Percentiles rank a stretch among this genome's conserved stretches.
Conservation (phyloP, 805 yeast genomes). For the Pichia membranifaciens region DNA sequence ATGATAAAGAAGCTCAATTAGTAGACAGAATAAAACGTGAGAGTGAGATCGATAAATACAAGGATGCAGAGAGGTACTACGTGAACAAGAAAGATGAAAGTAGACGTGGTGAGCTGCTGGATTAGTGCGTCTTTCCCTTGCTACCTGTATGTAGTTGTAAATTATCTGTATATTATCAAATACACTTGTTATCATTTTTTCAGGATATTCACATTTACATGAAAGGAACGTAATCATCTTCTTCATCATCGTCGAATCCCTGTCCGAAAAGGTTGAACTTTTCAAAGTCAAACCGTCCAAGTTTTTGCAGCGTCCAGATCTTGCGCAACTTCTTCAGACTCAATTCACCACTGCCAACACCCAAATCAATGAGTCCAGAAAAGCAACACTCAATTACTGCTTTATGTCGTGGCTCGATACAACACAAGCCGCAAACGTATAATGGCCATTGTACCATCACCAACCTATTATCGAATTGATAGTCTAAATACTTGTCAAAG, state of each 20-base stretch:
- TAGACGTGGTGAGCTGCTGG: conserved; percentile 31
- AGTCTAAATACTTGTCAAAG: conserved; percentile 26
- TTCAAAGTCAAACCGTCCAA: conserved; percentile 22
- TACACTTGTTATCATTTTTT: neutral
- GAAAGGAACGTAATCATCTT: conserved; percentile 33
- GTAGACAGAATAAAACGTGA: conserved; percentile 32
- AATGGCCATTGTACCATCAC: conserved; percentile 37
- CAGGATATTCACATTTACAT: conserved; percentile 6
- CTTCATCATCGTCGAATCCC: conserved; percentile 20
- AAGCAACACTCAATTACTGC: conserved; percentile 32
- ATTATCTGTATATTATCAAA: neutral
- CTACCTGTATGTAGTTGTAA: neutral
- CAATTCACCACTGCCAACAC: conserved; percentile 34
- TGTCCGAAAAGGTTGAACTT: conserved; percentile 20
- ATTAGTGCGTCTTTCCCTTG: neutral
- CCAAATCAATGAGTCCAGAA: conserved; percentile 29
- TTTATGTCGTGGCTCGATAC: conserved; percentile 27
- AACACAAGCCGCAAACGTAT: conserved; percentile 31
- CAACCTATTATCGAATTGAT: conserved; percentile 31
- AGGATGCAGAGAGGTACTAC: conserved; percentile 34
- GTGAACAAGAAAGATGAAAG: conserved; percentile 36
- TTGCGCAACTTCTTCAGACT: conserved; percentile 26
- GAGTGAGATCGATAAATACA: conserved; percentile 28
- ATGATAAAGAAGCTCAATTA: conserved; percentile 39
- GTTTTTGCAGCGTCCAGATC: conserved; percentile 29